These are phyloP conservation scores for Solanum lignicaule DNA, from an alignment of 257 asterid genomes.

Conservation along the genomic window DNA sequence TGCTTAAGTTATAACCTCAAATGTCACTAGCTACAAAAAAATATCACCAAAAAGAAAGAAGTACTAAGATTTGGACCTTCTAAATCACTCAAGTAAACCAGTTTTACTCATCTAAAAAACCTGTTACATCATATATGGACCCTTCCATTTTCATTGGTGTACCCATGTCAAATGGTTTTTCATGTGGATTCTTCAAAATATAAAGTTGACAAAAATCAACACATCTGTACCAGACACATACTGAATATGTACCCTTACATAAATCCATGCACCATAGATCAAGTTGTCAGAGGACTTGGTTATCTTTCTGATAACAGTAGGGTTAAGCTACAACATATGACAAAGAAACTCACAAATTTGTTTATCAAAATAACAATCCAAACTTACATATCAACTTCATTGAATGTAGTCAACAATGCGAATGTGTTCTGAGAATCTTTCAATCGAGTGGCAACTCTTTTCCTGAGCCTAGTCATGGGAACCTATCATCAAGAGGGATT, in stretches of 20 bases:
- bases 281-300: background rate
- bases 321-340: background rate
- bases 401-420: constrained; percentile 92
- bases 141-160: background rate
- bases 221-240: background rate
- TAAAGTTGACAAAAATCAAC: background rate
- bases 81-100: background rate
- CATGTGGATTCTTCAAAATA: background rate
- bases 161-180: background rate
- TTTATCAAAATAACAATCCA: background rate
- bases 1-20: background rate
- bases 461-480: constrained; percentile 97
- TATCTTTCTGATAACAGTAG: background rate
- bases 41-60: background rate
- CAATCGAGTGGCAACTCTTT: constrained; percentile 86
- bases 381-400: constrained; percentile 97
- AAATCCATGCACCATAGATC: background rate
- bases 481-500: constrained; percentile 37
- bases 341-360: background rate
- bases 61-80: background rate
- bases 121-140: background rate
- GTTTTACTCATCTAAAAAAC: background rate
- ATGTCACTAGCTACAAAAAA: background rate
- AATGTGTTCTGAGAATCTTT: constrained; percentile 98
- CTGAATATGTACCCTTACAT: background rate